Evolutionary conservation across 176 grass and related monocot species (phyloP), one percentile per base, ranked within the genome.

Genomic region (Lolium rigidum): DNA sequence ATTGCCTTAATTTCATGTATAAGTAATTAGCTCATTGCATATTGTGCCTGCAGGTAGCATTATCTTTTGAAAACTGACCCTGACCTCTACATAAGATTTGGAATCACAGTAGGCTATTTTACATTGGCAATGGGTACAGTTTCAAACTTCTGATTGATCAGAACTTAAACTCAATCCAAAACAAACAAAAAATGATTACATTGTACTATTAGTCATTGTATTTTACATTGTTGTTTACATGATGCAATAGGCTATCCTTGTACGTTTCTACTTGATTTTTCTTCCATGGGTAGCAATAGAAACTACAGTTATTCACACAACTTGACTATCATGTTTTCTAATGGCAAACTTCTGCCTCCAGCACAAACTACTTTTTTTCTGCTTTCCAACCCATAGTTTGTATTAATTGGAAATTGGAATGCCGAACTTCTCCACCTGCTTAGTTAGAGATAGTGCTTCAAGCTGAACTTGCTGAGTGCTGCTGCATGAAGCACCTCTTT

Each of bases 1-100:
- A 13, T 58, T 58, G 50, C 63, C 50, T 85, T 85, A 38, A 69
- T 47, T 51, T 66, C 63, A 65, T 65, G 28, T 26, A 65, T 26
- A 64, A 31, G 62, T 31, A 65, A 18, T 61, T 62, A n/a, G 21
- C 6, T 85, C 25, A 47, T 47, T 47, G 44, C 44, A 47, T 47
- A 5, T 47, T 48, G 12, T 50, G 25, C 31, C 63, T 35, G 12
- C 21, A 50, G 46, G 14, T 80, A 80, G 41, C 58, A 79, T 61
- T 61, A 41, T 62, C 37, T 79, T 61, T 44, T n/a, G 41, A 26
- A 61, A 26, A 76, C 5, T 16, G 66, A 81, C 11, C 31, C 51
- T 10, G 49, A 60, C 20, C 43, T 64, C 31, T 73, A 3, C 43
- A 50, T 50, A 73, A 51, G 41, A 72, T 62, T 55, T 16, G 14